Evolutionary conservation across 1,284 basidiomycete species (phyloP), one percentile per base, ranked within the genome.

Genomic region (Pisolithus thermaeus): DNA sequence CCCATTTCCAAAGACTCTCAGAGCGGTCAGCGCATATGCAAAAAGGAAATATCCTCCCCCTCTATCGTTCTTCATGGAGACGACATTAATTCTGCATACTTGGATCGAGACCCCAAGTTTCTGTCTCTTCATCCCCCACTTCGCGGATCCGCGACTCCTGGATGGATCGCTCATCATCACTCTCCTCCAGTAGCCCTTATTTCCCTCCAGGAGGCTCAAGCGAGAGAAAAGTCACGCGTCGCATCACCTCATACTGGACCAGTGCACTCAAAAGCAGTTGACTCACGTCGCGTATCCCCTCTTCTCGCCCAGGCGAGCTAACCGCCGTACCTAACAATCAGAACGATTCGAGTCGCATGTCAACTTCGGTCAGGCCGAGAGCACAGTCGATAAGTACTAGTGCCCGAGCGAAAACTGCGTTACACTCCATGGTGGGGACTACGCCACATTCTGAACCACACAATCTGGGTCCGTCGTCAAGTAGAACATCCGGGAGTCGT

Each of bases 121-220:
- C 53, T 66, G 49, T 67, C 71, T 39, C 50, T 57, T 43, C 61
- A 61, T 54, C 65, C 57, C 50, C 70, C 67, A 39, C 70, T 64
- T 51, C 52, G 59, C 22, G 42, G 53, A 30, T 56, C 62, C 39
- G 69, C 61, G 44, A 61, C 72, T 38, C 67, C 71, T 58, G 71
- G 69, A 53, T 82, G 78, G 77, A 71, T 67, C 38, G 80, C 81
- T 46, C 72, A 70, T 23, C 61, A 67, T 25, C 64, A 69, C 11
- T 66, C 75, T 7, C 74, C 79, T 23, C 69, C 77, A 14, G 81
- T 87, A 58, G 74, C 78, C 39, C 74, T 90, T 32, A 89, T 90
- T 47, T 80, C 87, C 6, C 71, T 89, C 45, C 83, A 88, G 61
- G 84, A 90, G 67, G 87, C 87, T 3, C 79, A 85, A 59, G 74